Base-by-base conservation (phyloP, 768 basidiomycete genomes). In the Tricholoma terreum region DNA sequence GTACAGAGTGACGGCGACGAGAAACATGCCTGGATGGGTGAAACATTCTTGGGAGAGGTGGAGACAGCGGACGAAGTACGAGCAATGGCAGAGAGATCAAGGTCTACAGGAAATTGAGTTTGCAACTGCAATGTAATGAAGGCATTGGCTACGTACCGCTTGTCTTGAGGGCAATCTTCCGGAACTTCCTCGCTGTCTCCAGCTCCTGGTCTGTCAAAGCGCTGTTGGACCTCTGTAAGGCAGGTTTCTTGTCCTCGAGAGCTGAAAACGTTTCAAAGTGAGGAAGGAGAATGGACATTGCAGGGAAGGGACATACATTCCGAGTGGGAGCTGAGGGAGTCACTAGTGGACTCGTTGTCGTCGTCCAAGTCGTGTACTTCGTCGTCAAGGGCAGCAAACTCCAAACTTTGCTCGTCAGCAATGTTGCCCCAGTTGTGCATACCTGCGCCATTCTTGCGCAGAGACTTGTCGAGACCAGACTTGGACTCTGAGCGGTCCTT, bases 391-490 rank as follows among this genome's bases (percentile, higher is more conserved):
- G 84, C 87, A 35, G 78, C 81, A 22, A 69, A 67, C 72, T 89
- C 90, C 62, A 81, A 77, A 58, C 82, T 77, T 38, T 70, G 73
- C 74, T 92, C 89, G 64, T 90, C 77, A 2, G 71, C 73, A 60
- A 90, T 69, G 55, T 79, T 81, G 58, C 93, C 93, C 93, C 93
- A 96, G 75, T 91, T 93, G 75, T 94, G 85, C 7, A 80, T 77
- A 33, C 93, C 93, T 24, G 83, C 85, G 55, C 93, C 93, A 59
- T 83, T 78, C 76, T 94, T 94, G 74, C 85, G 86, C 57, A 87
- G 63, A 63, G 80, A 81, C 65, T 80, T 81, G 79, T 87, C 84
- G 57, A 87, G 78, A 53, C 92, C 92, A 38, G 85, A 82, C 74
- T 86, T 89, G 67, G 86, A 84, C 75, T 86, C 83, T 14, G 89